Base-by-base conservation (phyloP, 2,329 filamentous ascomycete species). In the Beauveria rudraprayagi region DNA sequence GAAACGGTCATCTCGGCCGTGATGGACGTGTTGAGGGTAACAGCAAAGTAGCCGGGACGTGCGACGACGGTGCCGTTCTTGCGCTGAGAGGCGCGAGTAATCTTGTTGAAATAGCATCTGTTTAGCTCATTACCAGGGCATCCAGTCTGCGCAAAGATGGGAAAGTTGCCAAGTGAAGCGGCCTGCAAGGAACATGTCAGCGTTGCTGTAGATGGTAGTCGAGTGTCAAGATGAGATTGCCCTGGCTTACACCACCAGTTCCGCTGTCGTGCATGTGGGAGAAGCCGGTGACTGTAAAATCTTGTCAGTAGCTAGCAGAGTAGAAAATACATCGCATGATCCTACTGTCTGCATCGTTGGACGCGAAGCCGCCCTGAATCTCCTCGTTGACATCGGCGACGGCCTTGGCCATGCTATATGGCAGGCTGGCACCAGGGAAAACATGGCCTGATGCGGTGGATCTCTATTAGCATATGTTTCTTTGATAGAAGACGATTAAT, bases 1-100 rank as follows among this genome's bases (percentile, higher is more conserved):
- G 83, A 79, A 1, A 80, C 77, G 0, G 84, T 85, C 79, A 88
- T 87, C 69, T 88, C 84, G 1, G 82, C 80, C n/a, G 73, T 73
- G 53, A 88, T 79, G 2, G 78, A 78, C 54, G 80, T 85, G 56
- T 79, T 75, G 48, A 88, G 74, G 40, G 77, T 77, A 8, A 88
- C 71, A 3, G 78, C 73, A 67, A 88, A 88, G 69, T 87, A 87
- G 9, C 85, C 85, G 2, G 84, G 82, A n/a, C 76, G 76, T 6
- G 85, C 83, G 26, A 75, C 71, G n/a, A 81, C 76, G 0, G 81
- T 80, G 53, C 76, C 77, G 8, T 80, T 78, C 56, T 79, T 74
- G 43, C 82, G 79, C 16, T 74, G 69, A 0, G 78, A 78, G 10
- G 77, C 75, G 60, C 85, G 76, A 5, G 73, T 66, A 4, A 69